Evolutionary conservation across 352 stramenopile genomes (phyloP), one percentile per base, ranked within the genome.

Genomic region (Aphanomyces astaci): DNA sequence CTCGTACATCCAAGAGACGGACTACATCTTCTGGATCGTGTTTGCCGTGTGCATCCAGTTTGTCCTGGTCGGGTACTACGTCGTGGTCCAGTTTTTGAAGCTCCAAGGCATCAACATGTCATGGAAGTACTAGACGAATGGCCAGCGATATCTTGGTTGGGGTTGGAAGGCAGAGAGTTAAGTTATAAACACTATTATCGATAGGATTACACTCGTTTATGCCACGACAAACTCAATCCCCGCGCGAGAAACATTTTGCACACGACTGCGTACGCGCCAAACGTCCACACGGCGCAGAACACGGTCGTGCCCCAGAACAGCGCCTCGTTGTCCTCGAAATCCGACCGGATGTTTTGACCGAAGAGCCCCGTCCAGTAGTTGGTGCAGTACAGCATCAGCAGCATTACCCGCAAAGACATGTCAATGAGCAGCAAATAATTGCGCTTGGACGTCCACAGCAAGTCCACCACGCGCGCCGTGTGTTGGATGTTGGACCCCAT

Each of bases 21-120:
- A 53, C 9, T 76, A 75, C 1, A 86, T 79, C 79, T 89, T 92
- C 69, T 90, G 75, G 78, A 71, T 78, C 30, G 80, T 88, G 33
- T 72, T 77, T 4, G 74, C 66, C 19, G 27, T 69, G 52, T 81
- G 75, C 39, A 33, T 87, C 1, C 70, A 75, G 9, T 63, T 82
- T 27, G 86, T 84, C 28, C 17, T 88, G 25, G 70, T 82, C 32
- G 32, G 22, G 30, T 65, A 59, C 51, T 19, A 40, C n/a, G 13
- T 59, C 51, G 19, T 28, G 5, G 30, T 19, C 17, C 7, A 39
- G 51, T 59, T 33, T 25, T 19, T 59, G 11, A 19, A 30, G 19
- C 15, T n/a, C 19, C 51, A 30, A n/a, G 51, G 51, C 17, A 59
- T 59, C 51, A 59, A 59, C 36, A 43, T 43, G 36, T 43, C 36